Evolutionary conservation across 805 yeast genomes (phyloP).

Genomic region (Candida coleopterorum): DNA sequence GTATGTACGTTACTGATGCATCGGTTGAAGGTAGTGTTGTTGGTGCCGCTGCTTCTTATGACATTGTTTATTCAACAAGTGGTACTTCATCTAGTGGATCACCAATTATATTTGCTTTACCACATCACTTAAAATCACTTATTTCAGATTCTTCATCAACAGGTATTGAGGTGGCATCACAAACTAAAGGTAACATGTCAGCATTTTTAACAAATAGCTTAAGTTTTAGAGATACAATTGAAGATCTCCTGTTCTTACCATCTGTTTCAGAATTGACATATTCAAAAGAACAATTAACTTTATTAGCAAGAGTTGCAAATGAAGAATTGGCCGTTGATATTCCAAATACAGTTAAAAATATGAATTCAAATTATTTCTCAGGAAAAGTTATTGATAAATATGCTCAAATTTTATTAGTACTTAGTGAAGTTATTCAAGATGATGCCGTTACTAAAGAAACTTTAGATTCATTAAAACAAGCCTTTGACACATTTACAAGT

Average conservation of each 20-base stretch:
- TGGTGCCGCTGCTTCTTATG: constrained; percentile 45
- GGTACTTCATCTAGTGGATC: constrained; percentile 46
- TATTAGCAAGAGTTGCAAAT: constrained; percentile 43
- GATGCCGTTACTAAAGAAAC: constrained; percentile 32
- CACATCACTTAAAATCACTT: constrained; percentile 46
- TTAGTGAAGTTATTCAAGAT: constrained; percentile 44
- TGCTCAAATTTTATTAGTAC: constrained; percentile 50
- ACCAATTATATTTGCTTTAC: constrained; percentile 49
- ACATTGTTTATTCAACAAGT: constrained; percentile 42
- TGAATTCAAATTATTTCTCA: constrained; percentile 44
- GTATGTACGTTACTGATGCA: constrained; percentile 55
- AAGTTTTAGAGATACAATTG: constrained; percentile 34
- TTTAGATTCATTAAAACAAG: constrained; percentile 34
- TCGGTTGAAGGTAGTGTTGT: constrained; percentile 42
- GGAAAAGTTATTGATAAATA: constrained; percentile 56
- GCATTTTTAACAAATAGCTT: constrained; percentile 40
- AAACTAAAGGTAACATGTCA: constrained; percentile 49
- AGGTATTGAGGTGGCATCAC: constrained; percentile 40
- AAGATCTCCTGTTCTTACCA: constrained; percentile 41
- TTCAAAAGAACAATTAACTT: constrained; percentile 38
- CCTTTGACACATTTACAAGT: constrained; percentile 35
- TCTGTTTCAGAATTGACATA: constrained; percentile 28
- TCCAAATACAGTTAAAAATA: constrained; percentile 29
- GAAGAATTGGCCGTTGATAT: constrained; percentile 46
- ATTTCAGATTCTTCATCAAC: constrained; percentile 28